Percentiles rank a stretch among this genome's conserved stretches.
Conservation (phyloP, 2,329 filamentous ascomycete species). For the Epichloe brachyelytri region DNA sequence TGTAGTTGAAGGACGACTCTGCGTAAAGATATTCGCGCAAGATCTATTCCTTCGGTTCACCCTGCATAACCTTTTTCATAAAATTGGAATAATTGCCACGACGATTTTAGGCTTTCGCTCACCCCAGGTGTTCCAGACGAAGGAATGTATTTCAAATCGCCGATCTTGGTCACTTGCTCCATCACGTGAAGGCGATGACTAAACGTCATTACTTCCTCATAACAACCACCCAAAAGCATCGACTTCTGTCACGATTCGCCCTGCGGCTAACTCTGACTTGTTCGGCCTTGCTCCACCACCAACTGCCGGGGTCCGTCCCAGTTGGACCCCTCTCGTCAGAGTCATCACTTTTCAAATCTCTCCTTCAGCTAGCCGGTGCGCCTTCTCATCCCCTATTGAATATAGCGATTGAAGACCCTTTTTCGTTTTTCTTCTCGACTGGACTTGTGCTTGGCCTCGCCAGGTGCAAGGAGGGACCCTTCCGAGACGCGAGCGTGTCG, state of each 20-base stretch:
- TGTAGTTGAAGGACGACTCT: no score
- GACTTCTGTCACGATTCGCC: not conserved
- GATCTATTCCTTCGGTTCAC: no score
- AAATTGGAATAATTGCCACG: no score
- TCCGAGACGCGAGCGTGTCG: not conserved
- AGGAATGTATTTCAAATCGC: no score
- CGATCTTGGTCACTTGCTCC: not conserved
- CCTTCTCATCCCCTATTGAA: not conserved
- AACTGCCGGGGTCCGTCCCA: conserved; percentile 7
- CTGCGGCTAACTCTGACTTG: not conserved
- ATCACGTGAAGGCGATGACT: conserved; percentile 3
- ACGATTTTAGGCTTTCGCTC: no score
- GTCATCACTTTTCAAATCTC: conserved; percentile 1
- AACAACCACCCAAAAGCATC: not conserved
- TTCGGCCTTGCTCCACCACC: conserved; percentile 4
- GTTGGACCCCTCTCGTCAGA: conserved; percentile 7
- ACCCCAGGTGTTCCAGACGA: no score
- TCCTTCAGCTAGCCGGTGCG: not conserved
- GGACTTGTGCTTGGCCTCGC: not conserved
- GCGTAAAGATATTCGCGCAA: no score
- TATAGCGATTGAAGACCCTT: not conserved
- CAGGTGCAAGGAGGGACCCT: not conserved
- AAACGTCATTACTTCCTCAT: not conserved
- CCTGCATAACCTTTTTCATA: no score
- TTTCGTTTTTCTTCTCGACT: not conserved